These are phyloP conservation scores for Tinospora cordifolia DNA, from an alignment of 164 flowering plant species.

Conservation along the genomic window DNA sequence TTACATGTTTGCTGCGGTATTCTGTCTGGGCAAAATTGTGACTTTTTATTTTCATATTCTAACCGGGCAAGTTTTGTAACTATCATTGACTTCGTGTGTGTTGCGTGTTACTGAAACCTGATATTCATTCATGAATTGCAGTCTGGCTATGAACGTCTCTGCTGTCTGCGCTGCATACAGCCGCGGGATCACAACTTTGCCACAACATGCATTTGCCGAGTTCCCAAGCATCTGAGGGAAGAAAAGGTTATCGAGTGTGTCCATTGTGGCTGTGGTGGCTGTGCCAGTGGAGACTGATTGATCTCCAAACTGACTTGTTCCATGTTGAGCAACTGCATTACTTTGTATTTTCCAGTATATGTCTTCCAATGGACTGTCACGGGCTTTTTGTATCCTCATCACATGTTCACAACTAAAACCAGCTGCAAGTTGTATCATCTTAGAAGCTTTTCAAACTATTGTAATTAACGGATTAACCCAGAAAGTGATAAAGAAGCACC, in stretches of 20 bases:
- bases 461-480: neutral
- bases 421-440: neutral
- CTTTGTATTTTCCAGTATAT: neutral
- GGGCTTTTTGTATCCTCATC: neutral
- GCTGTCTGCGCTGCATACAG: slow-evolving; percentile 88
- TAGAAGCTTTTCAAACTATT: neutral
- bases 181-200: slow-evolving; percentile 88
- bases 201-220: slow-evolving; percentile 89
- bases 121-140: slow-evolving; percentile 28
- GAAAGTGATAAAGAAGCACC: no score
- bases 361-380: neutral
- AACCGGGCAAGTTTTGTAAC: no score
- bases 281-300: slow-evolving; percentile 6
- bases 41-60: no score
- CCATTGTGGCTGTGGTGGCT: slow-evolving; percentile 82
- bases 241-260: slow-evolving; percentile 90
- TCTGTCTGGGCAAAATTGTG: neutral
- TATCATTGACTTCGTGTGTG: neutral
- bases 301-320: neutral
- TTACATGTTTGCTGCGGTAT: neutral
- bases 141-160: slow-evolving; percentile 93
- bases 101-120: neutral
- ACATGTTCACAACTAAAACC: no score
- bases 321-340: neutral
- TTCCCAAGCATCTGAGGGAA: slow-evolving; percentile 85